Evolutionary conservation across 768 basidiomycete species (phyloP), one percentile per base, ranked within the genome.

Genomic region (Boletus reticuloceps): DNA sequence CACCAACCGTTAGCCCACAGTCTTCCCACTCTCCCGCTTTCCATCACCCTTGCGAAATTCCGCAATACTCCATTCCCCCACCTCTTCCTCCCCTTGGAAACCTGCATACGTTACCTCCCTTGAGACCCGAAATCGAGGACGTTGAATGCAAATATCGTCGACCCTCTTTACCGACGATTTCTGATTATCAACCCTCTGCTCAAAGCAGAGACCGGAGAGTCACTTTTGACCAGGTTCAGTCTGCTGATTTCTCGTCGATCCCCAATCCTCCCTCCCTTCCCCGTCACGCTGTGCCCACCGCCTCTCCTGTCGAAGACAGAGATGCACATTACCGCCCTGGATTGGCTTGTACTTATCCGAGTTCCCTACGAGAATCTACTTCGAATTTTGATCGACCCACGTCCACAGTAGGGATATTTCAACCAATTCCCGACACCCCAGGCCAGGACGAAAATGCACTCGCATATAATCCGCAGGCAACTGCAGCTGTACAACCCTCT

Each of bases 131-230:
- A 5, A 45, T 36, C 10, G 66, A 70, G 25, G 69, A 71, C 13
- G 17, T 54, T n/a, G 71, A 71, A 20, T 64, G 67, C 51, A 71
- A 71, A 53, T 66, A 56, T 49, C 69, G 71, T 52, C 71, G 69
- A 36, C 55, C 69, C n/a, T 71, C 71, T 27, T 51, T 72, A 5
- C 58, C 71, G 4, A 51, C 43, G 9, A 41, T 59, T 25, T 40
- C 57, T 9, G 58, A 59, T 36, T 45, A 52, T 47, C 59, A 58
- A n/a, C 41, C 48, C 22, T 22, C 22, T 42, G 3, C 54, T 38
- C 42, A 31, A 36, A 43, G 17, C 42, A 59, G 50, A 46, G 65
- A 60, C 16, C 53, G 58, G 16, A 64, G 61, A 43, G 13, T 47
- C 7, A 42, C 58, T 29, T 43, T 54, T 50, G 59, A 62, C 38